Evolutionary conservation across 2,329 filamentous ascomycete species (phyloP).

Genomic region (Chalaropsis thielavioides): DNA sequence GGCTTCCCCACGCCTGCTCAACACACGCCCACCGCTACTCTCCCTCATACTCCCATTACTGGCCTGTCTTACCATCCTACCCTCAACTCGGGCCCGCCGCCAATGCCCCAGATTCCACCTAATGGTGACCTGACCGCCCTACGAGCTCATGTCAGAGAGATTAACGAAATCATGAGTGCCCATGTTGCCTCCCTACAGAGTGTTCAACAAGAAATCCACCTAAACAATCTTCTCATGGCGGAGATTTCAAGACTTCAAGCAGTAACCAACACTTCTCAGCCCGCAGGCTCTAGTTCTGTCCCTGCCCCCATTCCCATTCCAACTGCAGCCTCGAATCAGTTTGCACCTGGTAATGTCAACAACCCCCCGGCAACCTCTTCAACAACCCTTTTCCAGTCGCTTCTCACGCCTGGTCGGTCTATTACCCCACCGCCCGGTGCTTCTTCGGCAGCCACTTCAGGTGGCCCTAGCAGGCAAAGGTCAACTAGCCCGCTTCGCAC

Average conservation of each 20-base stretch:
- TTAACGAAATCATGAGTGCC: conserved; percentile 18
- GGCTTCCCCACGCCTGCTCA: neutral
- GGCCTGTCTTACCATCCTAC: neutral
- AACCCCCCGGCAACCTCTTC: conserved; percentile 17
- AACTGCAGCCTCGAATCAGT: conserved; percentile 21
- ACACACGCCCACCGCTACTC: conserved; percentile 1
- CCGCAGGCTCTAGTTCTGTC: conserved; percentile 22
- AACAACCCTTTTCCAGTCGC: conserved; percentile 18
- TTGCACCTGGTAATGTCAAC: conserved; percentile 16
- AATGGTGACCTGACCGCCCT: conserved; percentile 18
- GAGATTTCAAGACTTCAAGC: conserved; percentile 35
- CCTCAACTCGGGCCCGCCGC: neutral
- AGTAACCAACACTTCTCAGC: conserved; percentile 33
- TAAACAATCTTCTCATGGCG: conserved; percentile 50
- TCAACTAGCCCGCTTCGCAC: conserved; percentile 18
- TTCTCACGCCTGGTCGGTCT: conserved; percentile 19
- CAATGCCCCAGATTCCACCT: conserved; percentile 1
- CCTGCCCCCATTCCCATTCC: conserved; percentile 41
- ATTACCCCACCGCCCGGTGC: conserved; percentile 8
- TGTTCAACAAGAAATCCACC: conserved; percentile 52
- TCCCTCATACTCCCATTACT: conserved; percentile 5
- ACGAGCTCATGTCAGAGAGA: conserved; percentile 21
- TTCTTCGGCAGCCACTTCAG: conserved; percentile 8
- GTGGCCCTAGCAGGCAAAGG: conserved; percentile 6
- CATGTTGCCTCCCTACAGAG: conserved; percentile 29